Percentiles rank a stretch among this genome's conserved stretches.
phyloP scores from a whole-genome alignment of 257 asterid genomes.

The Nicotiana undulata region DNA sequence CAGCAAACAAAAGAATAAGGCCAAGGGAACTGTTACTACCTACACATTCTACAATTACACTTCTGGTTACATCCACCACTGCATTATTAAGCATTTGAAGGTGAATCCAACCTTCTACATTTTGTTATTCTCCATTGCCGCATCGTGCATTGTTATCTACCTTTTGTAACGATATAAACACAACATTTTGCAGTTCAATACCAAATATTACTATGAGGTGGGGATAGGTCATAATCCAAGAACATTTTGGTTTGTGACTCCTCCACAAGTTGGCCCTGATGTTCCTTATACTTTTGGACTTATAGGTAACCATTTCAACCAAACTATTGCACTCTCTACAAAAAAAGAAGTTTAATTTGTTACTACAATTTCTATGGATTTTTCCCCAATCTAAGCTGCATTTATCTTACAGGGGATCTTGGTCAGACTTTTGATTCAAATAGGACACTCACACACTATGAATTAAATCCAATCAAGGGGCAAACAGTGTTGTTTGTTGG shows the following conservation, averaged over 20 bases:
- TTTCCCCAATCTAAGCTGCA: background rate
- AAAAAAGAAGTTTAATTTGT: too few relatives aligned
- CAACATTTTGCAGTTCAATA: background rate
- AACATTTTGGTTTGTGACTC: slow-evolving; percentile 8
- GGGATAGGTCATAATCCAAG: background rate
- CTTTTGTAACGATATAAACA: too few relatives aligned
- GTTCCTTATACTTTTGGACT: slow-evolving; percentile 13
- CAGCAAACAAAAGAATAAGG: background rate
- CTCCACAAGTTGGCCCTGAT: slow-evolving; percentile 14
- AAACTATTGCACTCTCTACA: background rate
- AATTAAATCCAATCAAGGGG: slow-evolving; percentile 11
- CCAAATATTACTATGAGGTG: slow-evolving; percentile 8
- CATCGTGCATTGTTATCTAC: background rate
- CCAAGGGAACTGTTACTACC: background rate
- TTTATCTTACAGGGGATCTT: slow-evolving; percentile 9
- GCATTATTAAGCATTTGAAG: slow-evolving; percentile 2
- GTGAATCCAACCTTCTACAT: background rate
- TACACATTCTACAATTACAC: slow-evolving; percentile 9
- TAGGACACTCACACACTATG: slow-evolving; percentile 12
- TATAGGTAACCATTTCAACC: background rate
- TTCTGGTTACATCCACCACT: slow-evolving; percentile 11
- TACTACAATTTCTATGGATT: too few relatives aligned
- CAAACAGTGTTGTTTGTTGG: slow-evolving; percentile 11
- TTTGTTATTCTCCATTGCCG: background rate
- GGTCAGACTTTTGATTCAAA: slow-evolving; percentile 13